Base-by-base conservation (phyloP, 1,284 basidiomycete genomes). In the Fomitiporia mediterranea region DNA sequence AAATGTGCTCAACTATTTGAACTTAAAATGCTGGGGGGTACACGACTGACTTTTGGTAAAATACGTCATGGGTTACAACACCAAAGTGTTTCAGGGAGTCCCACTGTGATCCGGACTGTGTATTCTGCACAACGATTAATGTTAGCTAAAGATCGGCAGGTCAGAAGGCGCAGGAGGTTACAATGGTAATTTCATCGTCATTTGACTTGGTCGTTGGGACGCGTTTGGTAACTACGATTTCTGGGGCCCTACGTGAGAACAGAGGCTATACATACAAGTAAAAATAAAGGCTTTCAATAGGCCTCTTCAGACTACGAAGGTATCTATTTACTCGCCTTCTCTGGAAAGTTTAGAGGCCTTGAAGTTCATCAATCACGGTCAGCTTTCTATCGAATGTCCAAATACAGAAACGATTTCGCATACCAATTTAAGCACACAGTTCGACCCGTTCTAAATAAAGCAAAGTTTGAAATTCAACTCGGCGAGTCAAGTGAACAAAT, bases 21-120 rank as follows among this genome's bases (percentile, higher is more conserved):
- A 21, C 21, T 6, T 32, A 34, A 3, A 4, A 17, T 15, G 30
- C 19, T 15, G 25, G 42, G 8, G n/a, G 37, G 53, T 19, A 35
- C 21, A 21, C 17, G 23, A 62, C 65, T 55, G 59, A 83, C 83
- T 84, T 82, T 67, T 84, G 80, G 67, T 87, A 87, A 66, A 82
- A 84, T 19, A 84, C 71, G 1, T 72, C 73, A 61, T 85, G 76
- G 28, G 79, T 34, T 3, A 43, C 74, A 40, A 86, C 61, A 2
- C 82, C 81, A 62, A 77, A 85, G 60, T 87, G 84, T 59, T 78
- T 76, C 62, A 86, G 57, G 2, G 86, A 83, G 62, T 89, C 87
- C 86, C 86, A 88, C 61, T 89, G 87, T 2, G 84, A 78, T 23
- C 86, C 84, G 0, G 83, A 84, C 71, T 89, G 86, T 0, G 84